A percentile compares a stretch with the other conserved stretches of the same genome.
These are phyloP conservation scores for Lentinula guzmanii DNA, from an alignment of 768 basidiomycete species.

Conservation along the genomic window DNA sequence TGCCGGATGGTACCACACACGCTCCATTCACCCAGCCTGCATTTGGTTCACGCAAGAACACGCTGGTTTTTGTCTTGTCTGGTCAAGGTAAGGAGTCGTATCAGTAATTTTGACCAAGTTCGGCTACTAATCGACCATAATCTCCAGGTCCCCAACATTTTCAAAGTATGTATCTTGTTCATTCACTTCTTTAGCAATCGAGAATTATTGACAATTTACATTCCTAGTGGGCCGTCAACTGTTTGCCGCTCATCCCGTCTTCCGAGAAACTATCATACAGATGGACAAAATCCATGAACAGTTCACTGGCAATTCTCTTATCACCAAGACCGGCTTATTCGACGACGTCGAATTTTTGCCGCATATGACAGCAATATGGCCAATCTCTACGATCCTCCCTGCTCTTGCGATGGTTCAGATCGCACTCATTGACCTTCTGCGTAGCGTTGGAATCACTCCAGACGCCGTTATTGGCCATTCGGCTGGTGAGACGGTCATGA, in stretches of 20 bases:
- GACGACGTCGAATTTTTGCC: constrained; percentile 1
- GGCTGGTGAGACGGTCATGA: constrained; percentile 37
- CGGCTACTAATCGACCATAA: no score
- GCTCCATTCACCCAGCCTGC: constrained; percentile 20
- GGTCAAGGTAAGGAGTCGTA: constrained; percentile 21
- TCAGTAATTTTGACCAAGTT: no score
- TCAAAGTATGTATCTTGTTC: constrained; percentile 21
- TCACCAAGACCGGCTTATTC: constrained; percentile 33
- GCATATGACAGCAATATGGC: constrained; percentile 20
- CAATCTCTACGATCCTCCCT: constrained; percentile 32
- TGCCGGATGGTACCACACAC: not conserved
- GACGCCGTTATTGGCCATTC: constrained; percentile 39
- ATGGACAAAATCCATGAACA: constrained; percentile 27
- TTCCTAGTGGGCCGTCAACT: constrained; percentile 30
- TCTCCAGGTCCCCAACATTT: constrained; percentile 25
- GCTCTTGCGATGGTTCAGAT: constrained; percentile 40
- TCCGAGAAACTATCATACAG: constrained; percentile 29
- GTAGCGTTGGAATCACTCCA: constrained; percentile 27
- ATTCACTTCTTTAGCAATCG: not conserved
- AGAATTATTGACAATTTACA: not conserved
- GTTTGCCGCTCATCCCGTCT: constrained; percentile 25
- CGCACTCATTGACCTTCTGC: constrained; percentile 35
- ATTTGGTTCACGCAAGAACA: constrained; percentile 17
- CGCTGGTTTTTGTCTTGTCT: constrained; percentile 31
- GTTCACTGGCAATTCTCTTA: constrained; percentile 27